Conservation (phyloP, 441 rosid genomes). For the Eruca vesicaria region DNA sequence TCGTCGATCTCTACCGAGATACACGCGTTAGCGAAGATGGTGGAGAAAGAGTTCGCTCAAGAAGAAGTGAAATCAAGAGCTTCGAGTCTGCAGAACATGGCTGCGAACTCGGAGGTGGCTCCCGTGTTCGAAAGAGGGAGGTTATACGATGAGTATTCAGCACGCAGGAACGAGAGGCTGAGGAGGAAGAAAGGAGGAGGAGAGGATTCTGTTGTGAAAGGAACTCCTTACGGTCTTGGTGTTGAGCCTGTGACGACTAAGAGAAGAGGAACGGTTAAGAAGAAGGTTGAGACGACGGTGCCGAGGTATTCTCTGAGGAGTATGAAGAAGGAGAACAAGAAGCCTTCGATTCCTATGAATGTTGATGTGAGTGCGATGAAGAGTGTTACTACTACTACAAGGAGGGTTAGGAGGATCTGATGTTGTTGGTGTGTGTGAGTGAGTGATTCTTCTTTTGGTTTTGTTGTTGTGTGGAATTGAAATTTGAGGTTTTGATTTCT, state of each 20-base stretch:
- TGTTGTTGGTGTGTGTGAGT: background rate
- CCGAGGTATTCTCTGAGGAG: slow-evolving; percentile 83
- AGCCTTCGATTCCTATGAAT: slow-evolving; percentile 52
- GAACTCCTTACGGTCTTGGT: slow-evolving; percentile 53
- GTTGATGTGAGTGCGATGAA: slow-evolving; percentile 37
- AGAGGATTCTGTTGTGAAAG: slow-evolving; percentile 22
- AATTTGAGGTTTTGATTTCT: background rate
- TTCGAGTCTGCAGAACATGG: slow-evolving; percentile 2
- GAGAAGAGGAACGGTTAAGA: slow-evolving; percentile 52
- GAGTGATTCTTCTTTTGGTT: background rate
- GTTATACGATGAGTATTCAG: slow-evolving; percentile 77
- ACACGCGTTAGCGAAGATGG: slow-evolving; percentile 57
- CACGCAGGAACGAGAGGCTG: slow-evolving; percentile 82
- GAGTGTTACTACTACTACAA: slow-evolving; percentile 13
- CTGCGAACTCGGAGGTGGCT: slow-evolving; percentile 28
- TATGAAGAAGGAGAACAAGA: slow-evolving; percentile 66
- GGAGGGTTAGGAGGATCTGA: slow-evolving; percentile 47
- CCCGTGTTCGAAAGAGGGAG: slow-evolving; percentile 75
- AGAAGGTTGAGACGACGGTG: slow-evolving; percentile 46
- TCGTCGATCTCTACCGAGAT: slow-evolving; percentile 64
- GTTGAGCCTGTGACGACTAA: slow-evolving; percentile 61
- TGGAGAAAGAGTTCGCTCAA: slow-evolving; percentile 31
- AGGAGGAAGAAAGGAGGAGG: slow-evolving; percentile 51
- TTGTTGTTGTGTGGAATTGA: background rate
- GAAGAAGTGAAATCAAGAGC: slow-evolving; percentile 10